Evolutionary conservation across 768 basidiomycete species (phyloP).

Genomic region (Brasilioporus rufonigricans): DNA sequence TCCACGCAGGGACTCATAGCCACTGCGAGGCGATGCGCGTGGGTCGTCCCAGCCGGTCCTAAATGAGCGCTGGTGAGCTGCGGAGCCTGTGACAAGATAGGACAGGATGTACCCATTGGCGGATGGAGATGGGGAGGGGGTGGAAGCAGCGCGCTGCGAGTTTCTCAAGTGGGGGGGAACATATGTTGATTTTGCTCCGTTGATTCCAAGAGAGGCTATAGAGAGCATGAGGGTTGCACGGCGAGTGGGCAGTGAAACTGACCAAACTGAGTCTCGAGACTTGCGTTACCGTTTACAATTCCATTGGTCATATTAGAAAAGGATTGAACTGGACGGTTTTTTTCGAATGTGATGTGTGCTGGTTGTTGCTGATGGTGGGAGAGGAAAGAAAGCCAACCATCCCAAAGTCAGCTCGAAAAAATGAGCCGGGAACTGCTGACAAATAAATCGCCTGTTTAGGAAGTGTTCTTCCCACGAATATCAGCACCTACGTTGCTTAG

Average conservation of each 20-base stretch:
- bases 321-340: slow-evolving; percentile 29
- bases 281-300: slow-evolving; percentile 74
- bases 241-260: slow-evolving; percentile 22
- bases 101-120: slow-evolving; percentile 51
- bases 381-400: slow-evolving; percentile 21
- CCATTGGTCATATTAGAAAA: slow-evolving; percentile 84
- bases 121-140: slow-evolving; percentile 33
- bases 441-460: not conserved
- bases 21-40: slow-evolving; percentile 62
- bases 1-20: slow-evolving; percentile 40
- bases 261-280: slow-evolving; percentile 78
- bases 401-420: slow-evolving; percentile 24
- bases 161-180: slow-evolving; percentile 87
- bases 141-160: slow-evolving; percentile 80
- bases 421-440: slow-evolving; percentile 29
- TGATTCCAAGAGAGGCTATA: slow-evolving; percentile 73
- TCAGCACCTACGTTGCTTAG: slow-evolving; percentile 1
- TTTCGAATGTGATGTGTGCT: slow-evolving; percentile 26
- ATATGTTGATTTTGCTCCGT: slow-evolving; percentile 71
- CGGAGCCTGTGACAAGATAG: slow-evolving; percentile 12
- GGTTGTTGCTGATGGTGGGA: slow-evolving; percentile 27
- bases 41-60: slow-evolving; percentile 78
- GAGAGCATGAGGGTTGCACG: not conserved
- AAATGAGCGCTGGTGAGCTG: slow-evolving; percentile 20
- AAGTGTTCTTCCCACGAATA: slow-evolving; percentile 8